Evolutionary conservation across 768 basidiomycete species (phyloP), one percentile per base, ranked within the genome.

Genomic region (Gautieria morchelliformis): DNA sequence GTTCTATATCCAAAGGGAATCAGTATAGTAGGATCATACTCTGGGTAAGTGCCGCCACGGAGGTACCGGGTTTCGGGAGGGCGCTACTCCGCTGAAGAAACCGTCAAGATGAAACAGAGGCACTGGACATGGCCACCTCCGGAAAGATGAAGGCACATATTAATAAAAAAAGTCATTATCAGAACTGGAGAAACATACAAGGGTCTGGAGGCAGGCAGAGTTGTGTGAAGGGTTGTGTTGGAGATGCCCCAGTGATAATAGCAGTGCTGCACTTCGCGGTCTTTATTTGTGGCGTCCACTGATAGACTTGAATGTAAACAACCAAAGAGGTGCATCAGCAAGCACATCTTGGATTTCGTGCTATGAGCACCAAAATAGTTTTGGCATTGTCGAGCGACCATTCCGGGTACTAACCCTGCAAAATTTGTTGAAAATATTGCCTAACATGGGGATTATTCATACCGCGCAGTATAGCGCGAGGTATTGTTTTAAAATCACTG

Each of bases 21-120:
- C 58, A 78, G 67, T 55, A 81, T 84, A 58, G 63, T 76, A 52
- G 82, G 81, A 14, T 71, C 71, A 3, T 71, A 70, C 59, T 69
- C 71, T 58, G 74, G 70, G 70, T 71, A 42, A 32, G 65, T 27
- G 14, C 41, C 24, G 7, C n/a, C 15, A 32, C 6, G 15, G 20
- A 37, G 10, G 14, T 48, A 48, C 4, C 3, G 15, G 20, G 7
- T 32, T 19, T 42, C 20, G 60, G 66, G 8, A 24, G 63, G 65
- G 58, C 64, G 49, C 60, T 64, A 9, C 79, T 77, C 3, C 78
- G 76, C 55, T 73, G 77, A 14, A 83, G 88, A 1, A 91, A 90
- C 69, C 80, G 87, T 40, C 89, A 92, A 68, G 93, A 94, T 65
- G 83, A 90, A 3, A 68, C 78, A 10, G 92, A 95, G 69, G 87